Conservation (phyloP, 371 early-diverging fungal genomes). For the Neoconidiobolus thromboides region DNA sequence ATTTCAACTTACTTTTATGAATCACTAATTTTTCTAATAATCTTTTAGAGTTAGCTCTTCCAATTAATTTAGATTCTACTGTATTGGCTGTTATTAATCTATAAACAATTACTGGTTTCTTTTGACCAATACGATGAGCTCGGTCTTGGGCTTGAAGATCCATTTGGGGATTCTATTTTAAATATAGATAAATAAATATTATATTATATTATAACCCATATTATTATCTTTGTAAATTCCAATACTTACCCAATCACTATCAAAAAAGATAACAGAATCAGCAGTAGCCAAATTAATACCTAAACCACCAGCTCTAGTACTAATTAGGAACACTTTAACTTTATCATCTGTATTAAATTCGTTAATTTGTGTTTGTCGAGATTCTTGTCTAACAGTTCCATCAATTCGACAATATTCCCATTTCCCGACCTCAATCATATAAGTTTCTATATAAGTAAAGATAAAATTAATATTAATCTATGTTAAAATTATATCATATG, state of each 20-base stretch:
- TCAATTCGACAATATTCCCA: constrained; percentile 89
- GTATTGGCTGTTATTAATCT: constrained; percentile 71
- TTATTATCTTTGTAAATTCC: background rate
- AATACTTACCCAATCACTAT: constrained; percentile 69
- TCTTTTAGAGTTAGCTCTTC: constrained; percentile 62
- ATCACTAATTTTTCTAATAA: constrained; percentile 79
- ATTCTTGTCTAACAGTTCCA: constrained; percentile 62
- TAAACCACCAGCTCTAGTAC: constrained; percentile 93
- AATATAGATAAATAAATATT: background rate
- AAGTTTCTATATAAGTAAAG: background rate
- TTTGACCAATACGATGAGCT: constrained; percentile 92
- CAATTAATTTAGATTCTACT: constrained; percentile 63
- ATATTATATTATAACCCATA: background rate
- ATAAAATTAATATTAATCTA: too few species aligned
- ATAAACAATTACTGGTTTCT: constrained; percentile 75
- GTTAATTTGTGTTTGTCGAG: constrained; percentile 44
- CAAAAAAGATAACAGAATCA: constrained; percentile 85
- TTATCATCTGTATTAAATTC: constrained; percentile 35
- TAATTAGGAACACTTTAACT: constrained; percentile 73
- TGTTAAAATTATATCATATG: too few species aligned
- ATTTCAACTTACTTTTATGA: constrained; percentile 26
- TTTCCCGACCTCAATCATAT: constrained; percentile 25
- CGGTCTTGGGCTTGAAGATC: constrained; percentile 95
- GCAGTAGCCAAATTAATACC: constrained; percentile 91
- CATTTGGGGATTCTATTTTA: constrained; percentile 76